phyloP scores from a whole-genome alignment of 2,329 filamentous ascomycete genomes.

The Cryphonectria naterciae region DNA sequence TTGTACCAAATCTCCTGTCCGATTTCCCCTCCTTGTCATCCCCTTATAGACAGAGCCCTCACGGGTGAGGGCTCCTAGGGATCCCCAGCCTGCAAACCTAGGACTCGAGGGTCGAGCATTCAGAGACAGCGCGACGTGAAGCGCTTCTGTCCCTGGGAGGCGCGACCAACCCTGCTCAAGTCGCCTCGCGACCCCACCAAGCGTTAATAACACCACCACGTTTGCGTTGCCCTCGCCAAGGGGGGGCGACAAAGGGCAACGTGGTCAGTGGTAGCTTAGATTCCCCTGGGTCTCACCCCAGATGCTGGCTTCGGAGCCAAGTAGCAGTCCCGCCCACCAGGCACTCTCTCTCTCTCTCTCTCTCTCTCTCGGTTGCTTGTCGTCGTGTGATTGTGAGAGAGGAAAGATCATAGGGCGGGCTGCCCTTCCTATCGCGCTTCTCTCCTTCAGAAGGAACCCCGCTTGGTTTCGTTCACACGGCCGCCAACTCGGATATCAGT shows the following conservation, averaged over 20 bases:
- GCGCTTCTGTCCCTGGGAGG: constrained; percentile 42
- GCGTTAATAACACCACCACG: constrained; percentile 31
- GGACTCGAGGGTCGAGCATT: constrained; percentile 40
- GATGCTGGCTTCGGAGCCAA: constrained; percentile 62
- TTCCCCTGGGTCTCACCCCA: constrained; percentile 55
- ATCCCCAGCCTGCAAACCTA: constrained; percentile 28
- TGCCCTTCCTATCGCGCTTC: constrained; percentile 60
- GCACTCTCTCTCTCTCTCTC: not conserved
- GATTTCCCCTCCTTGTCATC: constrained; percentile 39
- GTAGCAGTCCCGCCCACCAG: constrained; percentile 45
- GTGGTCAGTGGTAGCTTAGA: not conserved
- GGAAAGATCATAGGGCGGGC: constrained; percentile 36
- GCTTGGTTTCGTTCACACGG: constrained; percentile 34
- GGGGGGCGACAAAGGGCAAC: constrained; percentile 32
- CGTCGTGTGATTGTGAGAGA: not conserved
- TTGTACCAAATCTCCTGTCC: constrained; percentile 41
- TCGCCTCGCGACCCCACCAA: constrained; percentile 25
- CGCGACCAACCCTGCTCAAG: constrained; percentile 55
- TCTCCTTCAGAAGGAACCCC: constrained; percentile 60
- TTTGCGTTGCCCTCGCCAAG: constrained; percentile 28
- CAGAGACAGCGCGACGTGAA: constrained; percentile 42
- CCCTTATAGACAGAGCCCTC: not conserved
- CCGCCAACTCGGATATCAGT: constrained; percentile 12
- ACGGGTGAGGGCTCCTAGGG: not conserved
- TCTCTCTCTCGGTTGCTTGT: constrained; percentile 26